Evolutionary conservation across 2,329 filamentous ascomycete species (phyloP).

Genomic region (Paracoccidioides brasiliensis): DNA sequence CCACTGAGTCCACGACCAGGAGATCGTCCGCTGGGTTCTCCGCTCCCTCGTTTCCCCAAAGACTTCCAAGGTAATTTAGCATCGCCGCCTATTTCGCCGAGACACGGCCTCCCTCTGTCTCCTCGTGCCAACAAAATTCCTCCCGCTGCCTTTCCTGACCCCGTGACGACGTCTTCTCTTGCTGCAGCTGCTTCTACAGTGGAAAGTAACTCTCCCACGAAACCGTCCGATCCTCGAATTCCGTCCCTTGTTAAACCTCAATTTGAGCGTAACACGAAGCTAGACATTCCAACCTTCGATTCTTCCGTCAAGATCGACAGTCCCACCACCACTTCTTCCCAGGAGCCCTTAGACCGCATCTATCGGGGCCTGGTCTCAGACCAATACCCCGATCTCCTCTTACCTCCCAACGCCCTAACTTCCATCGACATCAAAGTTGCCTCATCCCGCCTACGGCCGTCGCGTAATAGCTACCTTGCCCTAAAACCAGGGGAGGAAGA

Average conservation of each 20-base stretch:
- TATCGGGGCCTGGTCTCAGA: constrained; percentile 71
- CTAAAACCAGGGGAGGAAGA: constrained; percentile 76
- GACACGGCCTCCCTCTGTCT: constrained; percentile 47
- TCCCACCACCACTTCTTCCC: constrained; percentile 13
- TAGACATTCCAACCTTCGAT: constrained; percentile 26
- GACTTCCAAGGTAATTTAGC: constrained; percentile 36
- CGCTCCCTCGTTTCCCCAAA: constrained; percentile 44
- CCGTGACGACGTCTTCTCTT: not conserved
- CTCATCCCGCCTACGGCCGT: constrained; percentile 89
- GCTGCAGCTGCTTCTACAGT: not conserved
- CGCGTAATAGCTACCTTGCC: constrained; percentile 69
- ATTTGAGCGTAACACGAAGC: constrained; percentile 7
- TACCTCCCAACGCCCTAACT: constrained; percentile 78
- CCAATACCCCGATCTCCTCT: constrained; percentile 70
- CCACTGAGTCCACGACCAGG: constrained; percentile 49
- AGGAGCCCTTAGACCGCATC: constrained; percentile 36
- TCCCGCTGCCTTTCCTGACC: constrained; percentile 36
- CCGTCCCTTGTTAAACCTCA: constrained; percentile 10
- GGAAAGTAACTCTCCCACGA: constrained; percentile 22
- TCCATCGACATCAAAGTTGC: constrained; percentile 77
- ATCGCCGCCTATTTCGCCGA: constrained; percentile 58
- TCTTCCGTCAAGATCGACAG: constrained; percentile 22
- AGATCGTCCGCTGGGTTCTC: constrained; percentile 47
- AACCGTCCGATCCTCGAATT: constrained; percentile 11
- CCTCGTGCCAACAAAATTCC: constrained; percentile 62